Base-by-base conservation (phyloP, 345 rosid genomes). In the Citrus medica region DNA sequence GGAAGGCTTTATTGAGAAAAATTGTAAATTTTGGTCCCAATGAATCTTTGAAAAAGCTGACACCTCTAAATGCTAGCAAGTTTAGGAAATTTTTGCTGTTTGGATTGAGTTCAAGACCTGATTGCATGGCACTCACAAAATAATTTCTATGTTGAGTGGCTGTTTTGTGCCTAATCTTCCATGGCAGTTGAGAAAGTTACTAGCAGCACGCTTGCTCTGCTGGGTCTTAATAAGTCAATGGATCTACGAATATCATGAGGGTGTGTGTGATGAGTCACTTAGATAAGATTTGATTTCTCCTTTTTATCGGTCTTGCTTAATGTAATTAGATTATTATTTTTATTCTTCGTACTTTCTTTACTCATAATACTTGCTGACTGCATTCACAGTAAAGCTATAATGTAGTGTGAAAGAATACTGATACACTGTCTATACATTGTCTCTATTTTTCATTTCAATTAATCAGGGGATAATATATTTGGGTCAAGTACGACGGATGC, bases 401-500 rank as follows among this genome's bases (percentile, higher is more conserved):
- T 53, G 21, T 17, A 6, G 58, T 53, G 22, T 4, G 6, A 19
- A 53, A 53, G 58, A 16, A 53, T 53, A 16, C 5, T 19, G 22
- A 53, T 53, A 5, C 7, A 46, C 51, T 46, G 51, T 46, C 48
- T 42, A 46, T 13, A 46, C 5, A 3, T 46, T 46, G 2, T 17
- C 58, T 17, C 58, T 53, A 53, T 53, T 53, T 53, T 78, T 14
- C 63, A 46, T 40, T 78, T 58, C 60, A 74, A 73, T 71, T 79
- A 55, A 77, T 33, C 78, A 95, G 98, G 98, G n/a, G 98, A 95
- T 88, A 93, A 92, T 58, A 93, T 95, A 85, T 95, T 92, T 78
- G 98, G 98, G 76, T 38, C 89, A 21, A 93, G 95, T 78, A 85
- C 95, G 56, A 37, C 83, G 40, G 98, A 95, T 86, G 98, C 98